These are phyloP conservation scores for Globisporangium middletonii DNA, from an alignment of 352 stramenopile genomes.

Conservation along the genomic window DNA sequence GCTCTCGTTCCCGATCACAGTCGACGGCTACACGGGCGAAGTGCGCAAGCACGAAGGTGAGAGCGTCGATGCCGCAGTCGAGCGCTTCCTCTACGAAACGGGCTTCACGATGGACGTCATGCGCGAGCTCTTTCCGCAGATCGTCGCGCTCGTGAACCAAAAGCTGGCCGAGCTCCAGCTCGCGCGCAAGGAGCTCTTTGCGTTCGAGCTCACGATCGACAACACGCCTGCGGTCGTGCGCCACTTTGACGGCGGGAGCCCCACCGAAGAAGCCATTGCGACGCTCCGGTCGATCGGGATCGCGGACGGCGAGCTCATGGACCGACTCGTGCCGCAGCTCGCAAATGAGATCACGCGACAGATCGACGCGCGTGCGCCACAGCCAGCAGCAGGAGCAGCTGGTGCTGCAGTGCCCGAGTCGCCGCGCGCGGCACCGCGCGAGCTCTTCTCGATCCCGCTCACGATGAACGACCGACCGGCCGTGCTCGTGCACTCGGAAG, in stretches of 20 bases:
- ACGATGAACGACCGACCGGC: slow-evolving; percentile 40
- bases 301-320: slow-evolving; percentile 39
- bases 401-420: not conserved
- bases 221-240: slow-evolving; percentile 34
- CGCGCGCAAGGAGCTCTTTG: slow-evolving; percentile 48
- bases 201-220: slow-evolving; percentile 51
- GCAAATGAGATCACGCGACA: slow-evolving; percentile 50
- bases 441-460: slow-evolving; percentile 67
- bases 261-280: slow-evolving; percentile 49
- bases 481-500: slow-evolving; percentile 61
- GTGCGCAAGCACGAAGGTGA: slow-evolving; percentile 63
- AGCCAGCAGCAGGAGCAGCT: not conserved
- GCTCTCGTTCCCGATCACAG: slow-evolving; percentile 49
- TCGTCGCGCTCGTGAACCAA: slow-evolving; percentile 47
- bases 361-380: slow-evolving; percentile 16
- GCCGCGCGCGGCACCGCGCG: slow-evolving; percentile 9
- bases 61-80: slow-evolving; percentile 40
- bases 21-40: slow-evolving; percentile 40
- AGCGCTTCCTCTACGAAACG: slow-evolving; percentile 61
- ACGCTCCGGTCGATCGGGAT: slow-evolving; percentile 43
- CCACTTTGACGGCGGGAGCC: slow-evolving; percentile 61
- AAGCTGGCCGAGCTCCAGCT: slow-evolving; percentile 55
- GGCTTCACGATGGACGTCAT: slow-evolving; percentile 59
- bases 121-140: slow-evolving; percentile 51
- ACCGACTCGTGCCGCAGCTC: slow-evolving; percentile 50